These are phyloP conservation scores for Collybia mongolica DNA, from an alignment of 768 basidiomycete genomes.

Conservation along the genomic window DNA sequence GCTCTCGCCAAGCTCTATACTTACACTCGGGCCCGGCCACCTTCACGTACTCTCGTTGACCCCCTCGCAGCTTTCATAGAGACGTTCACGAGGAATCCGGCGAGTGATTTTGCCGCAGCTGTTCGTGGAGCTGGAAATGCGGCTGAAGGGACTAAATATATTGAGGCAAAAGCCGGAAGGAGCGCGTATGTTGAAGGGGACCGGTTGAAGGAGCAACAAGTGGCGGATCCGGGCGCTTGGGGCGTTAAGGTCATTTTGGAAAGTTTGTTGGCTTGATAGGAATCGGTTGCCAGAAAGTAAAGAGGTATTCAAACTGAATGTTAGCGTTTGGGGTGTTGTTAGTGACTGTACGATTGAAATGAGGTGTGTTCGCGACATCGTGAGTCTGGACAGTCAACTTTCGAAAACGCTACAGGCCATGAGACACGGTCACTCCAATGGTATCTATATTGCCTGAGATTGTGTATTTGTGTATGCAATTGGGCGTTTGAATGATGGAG, in stretches of 20 bases:
- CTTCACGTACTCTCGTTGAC: conserved; percentile 91
- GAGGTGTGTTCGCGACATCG: too few species aligned
- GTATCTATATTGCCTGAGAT: too few species aligned
- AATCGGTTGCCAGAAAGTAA: too few species aligned
- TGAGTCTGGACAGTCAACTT: too few species aligned
- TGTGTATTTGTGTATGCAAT: too few species aligned
- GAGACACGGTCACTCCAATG: too few species aligned
- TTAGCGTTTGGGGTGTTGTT: too few species aligned
- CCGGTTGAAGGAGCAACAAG: conserved; percentile 55
- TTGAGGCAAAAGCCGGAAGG: conserved; percentile 84
- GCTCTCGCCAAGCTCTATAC: conserved; percentile 68
- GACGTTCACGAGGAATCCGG: conserved; percentile 28
- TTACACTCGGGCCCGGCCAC: conserved; percentile 87
- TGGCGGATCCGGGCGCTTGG: conserved; percentile 92
- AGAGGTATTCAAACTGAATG: too few species aligned
- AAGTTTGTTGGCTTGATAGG: conserved; percentile 29
- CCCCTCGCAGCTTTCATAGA: conserved; percentile 79
- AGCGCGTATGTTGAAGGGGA: conserved; percentile 83
- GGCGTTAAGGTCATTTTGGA: conserved; percentile 77
- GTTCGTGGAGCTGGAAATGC: conserved; percentile 61
- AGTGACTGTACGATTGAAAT: too few species aligned
- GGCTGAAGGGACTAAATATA: conserved; percentile 69
- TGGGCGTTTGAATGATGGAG: too few species aligned
- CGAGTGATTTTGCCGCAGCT: conserved; percentile 43
- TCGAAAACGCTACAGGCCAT: too few species aligned